Evolutionary conservation across 164 flowering plant genomes (phyloP), one percentile per base, ranked within the genome.

Genomic region (Magnolia sinica): DNA sequence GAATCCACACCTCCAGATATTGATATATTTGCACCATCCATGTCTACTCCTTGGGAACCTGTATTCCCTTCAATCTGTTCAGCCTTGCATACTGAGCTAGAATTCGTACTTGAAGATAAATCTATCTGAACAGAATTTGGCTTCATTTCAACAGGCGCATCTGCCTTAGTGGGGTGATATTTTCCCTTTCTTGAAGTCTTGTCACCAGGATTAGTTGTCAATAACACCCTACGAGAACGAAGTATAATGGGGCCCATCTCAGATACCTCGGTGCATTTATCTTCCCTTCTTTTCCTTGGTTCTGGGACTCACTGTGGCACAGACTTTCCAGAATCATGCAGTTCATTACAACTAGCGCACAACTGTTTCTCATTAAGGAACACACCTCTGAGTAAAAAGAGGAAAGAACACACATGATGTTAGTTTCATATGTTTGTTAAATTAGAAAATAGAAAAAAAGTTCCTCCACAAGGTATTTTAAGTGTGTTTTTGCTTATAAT

Each of bases 221-320:
- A 67, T 29, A 67, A 75, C 8, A 67, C 45, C 67, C 67, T 67
- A 50, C 7, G 71, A 13, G 77, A 65, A 75, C 50, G 16, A 50
- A 51, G 71, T 24, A 20, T 75, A 27, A 75, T 50, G 1, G 64
- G 49, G 2, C 18, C 64, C 37, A 52, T 61, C 68, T 61, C 55
- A 31, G 19, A 61, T 73, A 20, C 68, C 68, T 63, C 67, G 37
- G 31, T 37, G 7, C 52, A 63, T 19, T 63, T 63, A 55, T 37
- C 50, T 27, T 22, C 71, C 45, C 14, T 52, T 68, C 18, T 52
- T 65, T 19, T 75, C 50, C 64, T 59, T 27, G 64, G 70, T 29
- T 65, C 70, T 64, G 52, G 77, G 64, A 75, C 45, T 68, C 11
- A 64, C 37, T 50, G 49, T 64, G 23, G 77, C 72, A 31, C 45